These are phyloP conservation scores for Colletotrichum sp. DNA, from an alignment of 2,329 filamentous ascomycete species.

Conservation along the genomic window DNA sequence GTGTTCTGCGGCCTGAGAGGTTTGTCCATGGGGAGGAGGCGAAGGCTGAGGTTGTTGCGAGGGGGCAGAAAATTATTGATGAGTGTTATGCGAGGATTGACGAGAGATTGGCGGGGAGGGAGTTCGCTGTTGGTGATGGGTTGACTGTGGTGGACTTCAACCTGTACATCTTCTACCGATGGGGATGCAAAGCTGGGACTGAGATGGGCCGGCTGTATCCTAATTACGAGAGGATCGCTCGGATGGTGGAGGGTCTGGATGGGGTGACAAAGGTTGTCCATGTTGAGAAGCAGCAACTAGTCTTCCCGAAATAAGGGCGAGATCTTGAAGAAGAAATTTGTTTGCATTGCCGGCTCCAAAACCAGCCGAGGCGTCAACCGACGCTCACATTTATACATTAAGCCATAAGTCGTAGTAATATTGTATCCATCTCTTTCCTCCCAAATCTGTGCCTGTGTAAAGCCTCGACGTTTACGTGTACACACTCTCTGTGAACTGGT, in stretches of 20 bases:
- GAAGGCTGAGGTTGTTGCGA: constrained; percentile 18
- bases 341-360: not conserved
- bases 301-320: accelerated
- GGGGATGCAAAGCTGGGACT: not conserved
- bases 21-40: constrained; percentile 27
- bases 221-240: not conserved
- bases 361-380: not conserved
- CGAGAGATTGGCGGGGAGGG: not conserved
- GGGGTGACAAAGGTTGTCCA: not conserved
- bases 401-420: not conserved
- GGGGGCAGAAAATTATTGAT: constrained; percentile 17
- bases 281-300: not conserved
- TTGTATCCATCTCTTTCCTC: not conserved
- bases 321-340: not conserved
- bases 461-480: constrained; percentile 61
- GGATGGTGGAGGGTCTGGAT: not conserved
- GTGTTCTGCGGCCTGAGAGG: constrained; percentile 27
- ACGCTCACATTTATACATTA: constrained; percentile 4
- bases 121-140: not conserved
- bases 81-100: constrained; percentile 25
- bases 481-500: constrained; percentile 85
- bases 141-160: not conserved
- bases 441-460: constrained; percentile 53
- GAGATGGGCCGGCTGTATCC: not conserved
- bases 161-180: not conserved